Evolutionary conservation across 305 asterid genomes (phyloP).

Genomic region (Solanum hybrid): DNA sequence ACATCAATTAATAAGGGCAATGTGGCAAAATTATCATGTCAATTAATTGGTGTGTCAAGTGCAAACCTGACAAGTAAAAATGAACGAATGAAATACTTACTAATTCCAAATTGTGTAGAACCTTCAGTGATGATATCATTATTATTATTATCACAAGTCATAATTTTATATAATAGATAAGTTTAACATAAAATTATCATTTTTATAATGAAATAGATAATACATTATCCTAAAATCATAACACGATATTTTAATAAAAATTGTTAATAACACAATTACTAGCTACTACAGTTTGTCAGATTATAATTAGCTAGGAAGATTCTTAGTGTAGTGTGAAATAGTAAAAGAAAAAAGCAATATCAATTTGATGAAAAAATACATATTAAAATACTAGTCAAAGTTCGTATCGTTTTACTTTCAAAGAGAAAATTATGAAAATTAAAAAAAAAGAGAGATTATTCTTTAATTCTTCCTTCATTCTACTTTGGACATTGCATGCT

Average conservation of each 20-base stretch:
- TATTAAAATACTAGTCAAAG: too few relatives aligned
- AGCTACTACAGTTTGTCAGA: background rate
- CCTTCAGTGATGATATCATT: background rate
- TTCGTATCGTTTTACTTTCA: background rate
- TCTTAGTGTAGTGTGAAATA: background rate
- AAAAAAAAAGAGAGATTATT: background rate
- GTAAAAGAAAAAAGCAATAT: too few relatives aligned
- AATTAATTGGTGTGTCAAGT: too few relatives aligned
- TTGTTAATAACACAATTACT: background rate
- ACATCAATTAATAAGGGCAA: too few relatives aligned
- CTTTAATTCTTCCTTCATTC: background rate
- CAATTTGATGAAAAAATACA: too few relatives aligned
- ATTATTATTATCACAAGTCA: background rate
- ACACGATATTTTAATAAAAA: too few relatives aligned
- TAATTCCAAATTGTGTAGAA: background rate
- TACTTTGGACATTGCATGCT: background rate
- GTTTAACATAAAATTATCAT: too few relatives aligned
- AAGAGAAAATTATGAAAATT: too few relatives aligned
- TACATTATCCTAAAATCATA: too few relatives aligned
- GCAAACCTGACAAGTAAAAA: background rate
- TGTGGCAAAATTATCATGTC: background rate
- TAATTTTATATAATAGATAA: too few relatives aligned
- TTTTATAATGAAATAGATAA: background rate
- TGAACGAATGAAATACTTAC: background rate
- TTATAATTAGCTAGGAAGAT: background rate